Evolutionary conservation across 176 grass and related monocot genomes (phyloP), one percentile per base, ranked within the genome.

Genomic region (Phyllostachys edulis): DNA sequence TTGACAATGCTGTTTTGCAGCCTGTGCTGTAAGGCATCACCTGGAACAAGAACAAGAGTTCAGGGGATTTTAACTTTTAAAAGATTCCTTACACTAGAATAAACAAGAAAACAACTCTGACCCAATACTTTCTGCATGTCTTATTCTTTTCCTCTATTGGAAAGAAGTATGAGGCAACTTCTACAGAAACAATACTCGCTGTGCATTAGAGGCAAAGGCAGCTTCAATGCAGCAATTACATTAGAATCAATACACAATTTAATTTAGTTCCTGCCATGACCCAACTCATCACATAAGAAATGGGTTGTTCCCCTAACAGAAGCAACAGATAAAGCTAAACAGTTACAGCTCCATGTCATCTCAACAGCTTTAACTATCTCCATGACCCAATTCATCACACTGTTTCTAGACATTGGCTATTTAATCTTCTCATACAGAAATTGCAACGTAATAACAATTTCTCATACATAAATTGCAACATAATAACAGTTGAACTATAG

Each of bases 1-100:
- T 99, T 51, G 96, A 99, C 6, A 99, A 79, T 63, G 91, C 88
- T 18, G 96, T 99, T 87, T 96, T 99, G 88, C 93, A 99, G 55
- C 96, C 96, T 77, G 90, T 96, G 87, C 91, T 99, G 89, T 99
- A 99, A 55, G 93, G 96, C 96, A 99, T 99, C 67, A 99, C 96
- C 91, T 97, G 87, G 70, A 77, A 83, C 68, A 81, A 88, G 24
- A 87, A 88, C 42, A 87, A 72, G 26, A 82, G 42, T 67, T 85
- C 10, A 73, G 29, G 46, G 71, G 56, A 47, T 27, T 20, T 59
- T 5, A 36, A 52, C 16, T 68, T 80, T 74, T 18, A 90, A 76
- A n/a, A 8, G 5, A 67, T 18, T 73, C 4, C 27, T 52, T 16
- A 63, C 12, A 47, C 32, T 66, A 71, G 47, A 71, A 64, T 21